Percentiles rank a stretch among this genome's conserved stretches.
These are phyloP conservation scores for Davidsoniella virescens DNA, from an alignment of 2,329 filamentous ascomycete genomes.

Conservation along the genomic window DNA sequence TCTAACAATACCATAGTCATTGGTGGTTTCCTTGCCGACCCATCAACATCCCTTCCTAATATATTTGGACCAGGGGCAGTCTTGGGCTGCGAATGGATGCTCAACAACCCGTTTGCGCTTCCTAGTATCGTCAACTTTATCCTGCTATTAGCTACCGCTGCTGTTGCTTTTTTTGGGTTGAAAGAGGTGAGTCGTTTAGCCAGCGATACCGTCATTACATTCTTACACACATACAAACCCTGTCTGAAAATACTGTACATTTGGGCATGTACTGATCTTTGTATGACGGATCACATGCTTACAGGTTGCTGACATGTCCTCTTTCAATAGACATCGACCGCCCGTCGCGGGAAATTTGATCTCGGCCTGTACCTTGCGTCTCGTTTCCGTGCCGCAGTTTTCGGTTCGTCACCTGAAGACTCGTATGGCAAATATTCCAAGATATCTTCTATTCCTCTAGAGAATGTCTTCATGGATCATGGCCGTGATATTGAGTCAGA, in stretches of 20 bases:
- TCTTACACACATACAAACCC: conserved; percentile 3
- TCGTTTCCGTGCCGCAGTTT: conserved; percentile 19
- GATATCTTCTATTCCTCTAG: conserved; percentile 1
- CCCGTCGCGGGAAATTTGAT: conserved; percentile 30
- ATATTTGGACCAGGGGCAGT: conserved; percentile 44
- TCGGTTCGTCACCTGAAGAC: conserved; percentile 12
- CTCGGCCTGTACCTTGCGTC: conserved; percentile 24
- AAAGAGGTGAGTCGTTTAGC: conserved; percentile 38
- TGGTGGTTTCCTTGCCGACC: conserved; percentile 54
- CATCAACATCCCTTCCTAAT: conserved; percentile 41
- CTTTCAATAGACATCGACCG: conserved; percentile 27
- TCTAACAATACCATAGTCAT: conserved; percentile 23
- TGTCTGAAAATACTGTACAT: too few species aligned
- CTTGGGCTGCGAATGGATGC: conserved; percentile 48
- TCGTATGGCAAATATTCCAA: conserved; percentile 2
- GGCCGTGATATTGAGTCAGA: neutral
- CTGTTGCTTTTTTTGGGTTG: conserved; percentile 44
- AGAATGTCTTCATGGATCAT: neutral
- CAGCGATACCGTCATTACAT: neutral
- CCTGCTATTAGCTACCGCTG: conserved; percentile 38
- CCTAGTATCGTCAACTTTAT: conserved; percentile 51
- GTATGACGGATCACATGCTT: too few species aligned
- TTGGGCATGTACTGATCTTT: too few species aligned
- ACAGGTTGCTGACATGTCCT: too few species aligned
- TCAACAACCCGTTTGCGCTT: conserved; percentile 49